Percentiles rank a stretch among this genome's conserved stretches.
Conservation (phyloP, 306 rosid species). For the Castanea crenata region DNA sequence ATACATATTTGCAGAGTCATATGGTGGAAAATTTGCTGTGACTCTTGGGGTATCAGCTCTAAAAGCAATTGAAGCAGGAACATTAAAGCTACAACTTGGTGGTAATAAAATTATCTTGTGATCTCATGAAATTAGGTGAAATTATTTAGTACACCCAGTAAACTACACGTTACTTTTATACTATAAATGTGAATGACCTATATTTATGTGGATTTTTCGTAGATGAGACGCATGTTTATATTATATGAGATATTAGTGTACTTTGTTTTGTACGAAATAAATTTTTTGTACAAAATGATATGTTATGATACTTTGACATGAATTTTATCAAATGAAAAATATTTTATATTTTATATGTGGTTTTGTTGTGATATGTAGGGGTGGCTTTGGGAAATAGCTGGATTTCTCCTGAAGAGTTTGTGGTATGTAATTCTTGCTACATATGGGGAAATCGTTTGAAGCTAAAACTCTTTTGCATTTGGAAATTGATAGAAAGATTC, state of each 20-base stretch:
- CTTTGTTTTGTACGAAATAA: too few species aligned
- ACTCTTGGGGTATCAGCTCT: neutral
- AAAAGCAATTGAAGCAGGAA: neutral
- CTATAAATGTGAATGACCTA: too few species aligned
- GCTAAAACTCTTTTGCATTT: neutral
- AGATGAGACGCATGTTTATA: too few species aligned
- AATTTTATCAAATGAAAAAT: too few species aligned
- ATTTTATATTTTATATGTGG: neutral
- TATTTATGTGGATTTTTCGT: too few species aligned
- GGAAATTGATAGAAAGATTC: neutral
- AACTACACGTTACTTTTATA: too few species aligned
- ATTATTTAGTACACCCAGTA: too few species aligned
- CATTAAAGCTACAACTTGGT: neutral
- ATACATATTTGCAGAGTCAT: neutral
- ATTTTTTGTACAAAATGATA: too few species aligned
- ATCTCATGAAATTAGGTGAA: too few species aligned
- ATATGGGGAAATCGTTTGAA: neutral
- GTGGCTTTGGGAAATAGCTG: neutral
- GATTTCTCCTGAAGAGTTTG: constrained; percentile 1
- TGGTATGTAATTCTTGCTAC: neutral
- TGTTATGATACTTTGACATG: too few species aligned
- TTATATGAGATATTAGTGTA: too few species aligned
- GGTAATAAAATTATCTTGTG: neutral
- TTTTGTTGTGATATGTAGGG: neutral
- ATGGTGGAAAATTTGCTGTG: constrained; percentile 1